phyloP scores from a whole-genome alignment of 2,329 filamentous ascomycete genomes.

The Teratosphaeria gauchensis region DNA sequence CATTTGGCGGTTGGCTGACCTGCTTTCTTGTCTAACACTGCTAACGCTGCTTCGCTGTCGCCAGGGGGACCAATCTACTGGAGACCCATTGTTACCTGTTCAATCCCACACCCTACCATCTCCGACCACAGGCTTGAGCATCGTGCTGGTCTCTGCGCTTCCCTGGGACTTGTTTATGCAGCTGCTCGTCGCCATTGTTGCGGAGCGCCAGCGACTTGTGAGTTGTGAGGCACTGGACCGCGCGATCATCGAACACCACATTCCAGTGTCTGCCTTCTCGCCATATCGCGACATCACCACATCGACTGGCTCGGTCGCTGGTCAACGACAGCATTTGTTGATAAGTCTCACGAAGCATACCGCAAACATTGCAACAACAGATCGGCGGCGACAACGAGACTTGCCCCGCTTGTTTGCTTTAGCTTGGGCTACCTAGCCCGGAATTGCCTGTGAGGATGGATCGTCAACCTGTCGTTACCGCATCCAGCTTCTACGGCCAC shows the following conservation, averaged over 20 bases:
- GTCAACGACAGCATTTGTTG: not conserved
- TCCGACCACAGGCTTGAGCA: conserved; percentile 4
- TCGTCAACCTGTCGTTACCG: conserved; percentile 18
- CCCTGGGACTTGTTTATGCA: conserved; percentile 2
- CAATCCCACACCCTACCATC: conserved; percentile 5
- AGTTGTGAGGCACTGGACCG: conserved; percentile 2
- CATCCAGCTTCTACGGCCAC: conserved; percentile 12
- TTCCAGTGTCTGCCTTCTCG: conserved; percentile 5
- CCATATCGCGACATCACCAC: not conserved
- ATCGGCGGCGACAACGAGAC: not conserved
- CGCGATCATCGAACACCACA: not conserved
- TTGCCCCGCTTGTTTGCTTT: conserved; percentile 19
- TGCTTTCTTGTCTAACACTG: not conserved
- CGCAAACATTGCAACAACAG: not conserved
- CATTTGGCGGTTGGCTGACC: not conserved
- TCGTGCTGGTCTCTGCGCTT: conserved; percentile 2
- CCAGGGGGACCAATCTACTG: not conserved
- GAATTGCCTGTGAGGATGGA: conserved; percentile 13
- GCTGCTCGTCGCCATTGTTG: not conserved
- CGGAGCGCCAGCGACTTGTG: not conserved
- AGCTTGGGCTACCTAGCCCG: conserved; percentile 15
- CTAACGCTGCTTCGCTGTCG: not conserved
- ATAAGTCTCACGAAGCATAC: not conserved
- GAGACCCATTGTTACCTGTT: conserved; percentile 4
- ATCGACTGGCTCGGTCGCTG: not conserved